Conservation (phyloP, 345 rosid genomes). For the Pugionium dolabratum region DNA sequence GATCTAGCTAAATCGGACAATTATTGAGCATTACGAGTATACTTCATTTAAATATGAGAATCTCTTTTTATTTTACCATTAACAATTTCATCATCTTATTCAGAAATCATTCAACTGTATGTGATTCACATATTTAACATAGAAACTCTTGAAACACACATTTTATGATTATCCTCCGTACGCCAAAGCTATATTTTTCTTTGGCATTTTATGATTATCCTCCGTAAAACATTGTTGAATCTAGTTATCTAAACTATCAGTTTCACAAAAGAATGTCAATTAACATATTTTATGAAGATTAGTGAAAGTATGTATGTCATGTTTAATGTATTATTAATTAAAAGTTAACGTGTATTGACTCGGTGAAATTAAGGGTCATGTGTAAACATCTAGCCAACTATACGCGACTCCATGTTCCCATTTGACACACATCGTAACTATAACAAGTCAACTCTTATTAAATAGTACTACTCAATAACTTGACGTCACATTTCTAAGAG, state of each 20-base stretch:
- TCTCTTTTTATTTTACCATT: no score
- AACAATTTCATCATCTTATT: no score
- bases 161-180: no score
- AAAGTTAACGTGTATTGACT: neutral
- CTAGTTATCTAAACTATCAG: no score
- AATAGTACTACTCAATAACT: neutral
- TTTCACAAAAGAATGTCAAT: no score
- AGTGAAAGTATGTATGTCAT: no score
- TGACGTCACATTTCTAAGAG: constrained; percentile 11
- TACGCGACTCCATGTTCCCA: constrained; percentile 20
- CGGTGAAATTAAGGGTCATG: constrained; percentile 9
- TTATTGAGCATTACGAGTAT: no score
- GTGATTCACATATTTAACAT: neutral
- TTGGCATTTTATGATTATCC: neutral
- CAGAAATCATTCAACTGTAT: no score
- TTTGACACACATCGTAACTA: constrained; percentile 20
- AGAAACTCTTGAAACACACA: neutral
- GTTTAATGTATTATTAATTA: no score
- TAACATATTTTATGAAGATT: no score
- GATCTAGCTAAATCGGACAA: no score
- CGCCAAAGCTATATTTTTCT: neutral
- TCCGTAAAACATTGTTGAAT: neutral
- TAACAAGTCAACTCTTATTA: constrained; percentile 30
- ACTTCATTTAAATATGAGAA: no score
- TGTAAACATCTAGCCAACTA: neutral